Evolutionary conservation across 306 rosid genomes (phyloP).

Genomic region (Cucurbita pepo): DNA sequence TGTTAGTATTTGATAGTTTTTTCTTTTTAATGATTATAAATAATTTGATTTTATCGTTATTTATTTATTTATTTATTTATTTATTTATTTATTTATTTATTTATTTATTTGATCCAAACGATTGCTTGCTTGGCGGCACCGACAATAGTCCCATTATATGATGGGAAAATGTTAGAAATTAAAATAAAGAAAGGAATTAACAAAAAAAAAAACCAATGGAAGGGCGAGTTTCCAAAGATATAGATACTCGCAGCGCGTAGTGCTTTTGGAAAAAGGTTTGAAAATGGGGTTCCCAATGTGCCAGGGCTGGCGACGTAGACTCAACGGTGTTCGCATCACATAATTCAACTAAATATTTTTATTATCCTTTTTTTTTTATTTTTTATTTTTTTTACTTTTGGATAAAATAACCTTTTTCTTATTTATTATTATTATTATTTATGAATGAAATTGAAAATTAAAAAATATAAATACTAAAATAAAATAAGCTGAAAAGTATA

Average conservation of each 20-base stretch:
- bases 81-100: too few species aligned
- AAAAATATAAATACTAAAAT: too few species aligned
- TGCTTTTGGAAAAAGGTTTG: background rate
- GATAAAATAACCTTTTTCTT: background rate
- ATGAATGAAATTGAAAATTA: too few species aligned
- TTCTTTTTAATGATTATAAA: too few species aligned
- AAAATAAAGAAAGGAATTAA: background rate
- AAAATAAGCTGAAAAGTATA: too few species aligned
- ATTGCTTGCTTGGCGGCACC: background rate
- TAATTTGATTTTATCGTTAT: too few species aligned
- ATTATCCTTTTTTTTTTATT: background rate
- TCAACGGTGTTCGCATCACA: slow-evolving; percentile 16
- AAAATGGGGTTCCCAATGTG: slow-evolving; percentile 15
- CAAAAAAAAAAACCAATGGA: background rate
- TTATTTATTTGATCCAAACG: too few species aligned
- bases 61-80: too few species aligned
- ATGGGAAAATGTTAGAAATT: background rate
- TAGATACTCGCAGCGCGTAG: background rate
- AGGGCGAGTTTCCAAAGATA: background rate
- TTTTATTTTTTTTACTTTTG: background rate
- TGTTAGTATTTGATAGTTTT: too few species aligned
- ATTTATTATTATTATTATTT: too few species aligned
- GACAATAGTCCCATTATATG: background rate
- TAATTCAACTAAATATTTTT: background rate
- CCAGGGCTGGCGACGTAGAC: slow-evolving; percentile 32